Evolutionary conservation across 257 asterid species (phyloP).

Genomic region (Capsicum pubescens): DNA sequence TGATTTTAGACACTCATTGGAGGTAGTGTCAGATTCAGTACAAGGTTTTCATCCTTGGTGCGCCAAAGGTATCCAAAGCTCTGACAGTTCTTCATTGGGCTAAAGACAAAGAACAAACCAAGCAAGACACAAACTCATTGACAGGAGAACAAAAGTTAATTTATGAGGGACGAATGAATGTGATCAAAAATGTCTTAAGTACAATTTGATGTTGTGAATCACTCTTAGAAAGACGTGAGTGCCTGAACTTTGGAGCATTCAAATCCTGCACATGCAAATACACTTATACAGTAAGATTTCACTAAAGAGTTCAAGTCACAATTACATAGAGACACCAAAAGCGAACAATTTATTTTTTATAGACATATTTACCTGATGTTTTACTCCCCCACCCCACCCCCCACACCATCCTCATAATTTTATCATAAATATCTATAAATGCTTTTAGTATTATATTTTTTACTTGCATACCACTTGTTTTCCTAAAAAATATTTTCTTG

Average conservation of each 20-base stretch:
- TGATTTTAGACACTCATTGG: slow-evolving; percentile 50
- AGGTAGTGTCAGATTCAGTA: neutral
- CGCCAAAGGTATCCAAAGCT: too few species aligned
- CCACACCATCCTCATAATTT: too few species aligned
- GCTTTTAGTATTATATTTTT: too few species aligned
- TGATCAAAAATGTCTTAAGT: neutral
- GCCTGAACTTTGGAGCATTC: slow-evolving; percentile 91
- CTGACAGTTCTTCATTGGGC: neutral
- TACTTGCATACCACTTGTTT: too few species aligned
- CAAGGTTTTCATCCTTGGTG: too few species aligned
- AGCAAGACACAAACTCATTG: too few species aligned
- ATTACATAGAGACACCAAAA: neutral
- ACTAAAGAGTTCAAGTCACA: neutral
- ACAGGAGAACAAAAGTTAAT: neutral
- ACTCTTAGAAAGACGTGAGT: slow-evolving; percentile 75
- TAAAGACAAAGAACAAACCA: too few species aligned
- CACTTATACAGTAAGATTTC: neutral
- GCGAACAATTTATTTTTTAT: neutral
- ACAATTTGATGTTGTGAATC: slow-evolving; percentile 54
- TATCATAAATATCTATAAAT: too few species aligned
- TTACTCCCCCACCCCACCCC: too few species aligned
- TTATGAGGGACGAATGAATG: neutral
- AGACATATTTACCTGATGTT: neutral
- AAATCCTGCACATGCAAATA: slow-evolving; percentile 61
- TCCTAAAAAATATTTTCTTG: too few species aligned